These are phyloP conservation scores for Macrophomina pseudophaseolina DNA, from an alignment of 2,329 filamentous ascomycete genomes.

Conservation along the genomic window DNA sequence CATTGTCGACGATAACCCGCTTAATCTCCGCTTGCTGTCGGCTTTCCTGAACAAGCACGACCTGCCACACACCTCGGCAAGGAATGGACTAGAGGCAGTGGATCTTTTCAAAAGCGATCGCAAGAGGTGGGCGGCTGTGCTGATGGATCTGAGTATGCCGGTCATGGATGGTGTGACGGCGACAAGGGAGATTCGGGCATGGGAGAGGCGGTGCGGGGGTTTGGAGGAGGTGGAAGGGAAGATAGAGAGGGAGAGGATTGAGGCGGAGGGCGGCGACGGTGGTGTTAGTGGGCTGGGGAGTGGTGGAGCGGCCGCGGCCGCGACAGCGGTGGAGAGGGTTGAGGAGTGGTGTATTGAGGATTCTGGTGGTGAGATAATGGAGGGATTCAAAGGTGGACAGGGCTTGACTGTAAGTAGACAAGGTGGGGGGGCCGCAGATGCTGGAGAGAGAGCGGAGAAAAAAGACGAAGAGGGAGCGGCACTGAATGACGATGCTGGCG, in stretches of 20 bases:
- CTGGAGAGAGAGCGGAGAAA: no score
- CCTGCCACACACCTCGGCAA: slow-evolving; percentile 40
- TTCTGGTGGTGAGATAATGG: no score
- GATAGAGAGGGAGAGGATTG: neutral
- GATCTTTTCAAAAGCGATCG: slow-evolving; percentile 34
- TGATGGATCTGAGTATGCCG: slow-evolving; percentile 63
- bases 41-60: slow-evolving; percentile 43
- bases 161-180: slow-evolving; percentile 59
- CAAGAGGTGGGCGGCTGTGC: slow-evolving; percentile 35
- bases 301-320: no score
- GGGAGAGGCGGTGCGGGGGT: neutral
- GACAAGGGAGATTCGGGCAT: slow-evolving; percentile 50
- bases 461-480: neutral
- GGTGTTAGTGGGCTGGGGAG: no score
- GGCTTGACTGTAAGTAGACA: no score
- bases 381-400: no score
- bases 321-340: no score
- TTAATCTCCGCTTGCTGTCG: slow-evolving; percentile 44
- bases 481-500: neutral
- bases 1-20: slow-evolving; percentile 47
- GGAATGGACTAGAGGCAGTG: slow-evolving; percentile 44
- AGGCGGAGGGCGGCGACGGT: no score
- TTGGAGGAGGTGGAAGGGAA: no score
- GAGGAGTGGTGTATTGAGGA: no score
- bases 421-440: no score